Evolutionary conservation across 148 eudicot genomes (phyloP).

Genomic region (Euryodendron excelsum): DNA sequence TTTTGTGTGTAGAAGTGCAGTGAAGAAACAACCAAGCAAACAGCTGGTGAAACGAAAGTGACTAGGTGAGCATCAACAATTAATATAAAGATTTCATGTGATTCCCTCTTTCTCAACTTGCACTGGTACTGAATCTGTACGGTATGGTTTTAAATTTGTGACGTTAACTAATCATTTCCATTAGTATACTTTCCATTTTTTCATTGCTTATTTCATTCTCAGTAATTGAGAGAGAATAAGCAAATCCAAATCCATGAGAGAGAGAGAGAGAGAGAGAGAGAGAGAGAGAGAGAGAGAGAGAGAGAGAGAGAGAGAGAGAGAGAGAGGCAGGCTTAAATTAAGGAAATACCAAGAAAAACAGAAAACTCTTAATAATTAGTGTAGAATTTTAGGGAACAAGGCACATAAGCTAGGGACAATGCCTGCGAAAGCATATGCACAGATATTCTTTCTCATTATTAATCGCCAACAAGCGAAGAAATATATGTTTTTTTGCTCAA

Average conservation of each 20-base stretch:
- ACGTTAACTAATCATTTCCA: too few relatives aligned
- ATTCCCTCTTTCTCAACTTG: constrained; percentile 4
- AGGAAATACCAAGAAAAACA: background rate
- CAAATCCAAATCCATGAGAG: too few relatives aligned
- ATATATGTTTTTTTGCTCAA: too few relatives aligned
- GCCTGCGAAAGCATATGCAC: background rate
- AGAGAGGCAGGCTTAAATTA: too few relatives aligned
- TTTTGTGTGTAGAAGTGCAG: background rate
- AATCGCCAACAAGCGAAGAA: too few relatives aligned
- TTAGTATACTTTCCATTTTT: too few relatives aligned
- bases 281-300: too few relatives aligned
- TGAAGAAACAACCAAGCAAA: background rate
- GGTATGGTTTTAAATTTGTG: background rate
- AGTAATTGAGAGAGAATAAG: too few relatives aligned
- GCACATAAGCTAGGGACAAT: constrained; percentile 5
- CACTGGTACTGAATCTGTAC: background rate
- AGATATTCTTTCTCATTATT: background rate
- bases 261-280: too few relatives aligned
- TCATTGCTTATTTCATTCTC: too few relatives aligned
- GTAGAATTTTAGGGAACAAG: background rate
- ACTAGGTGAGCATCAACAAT: background rate
- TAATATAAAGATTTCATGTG: background rate
- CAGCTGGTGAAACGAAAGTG: too few relatives aligned
- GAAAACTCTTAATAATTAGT: background rate
- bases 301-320: too few relatives aligned